Evolutionary conservation across 805 yeast genomes (phyloP).

Genomic region (Ogataea paraovalis): DNA sequence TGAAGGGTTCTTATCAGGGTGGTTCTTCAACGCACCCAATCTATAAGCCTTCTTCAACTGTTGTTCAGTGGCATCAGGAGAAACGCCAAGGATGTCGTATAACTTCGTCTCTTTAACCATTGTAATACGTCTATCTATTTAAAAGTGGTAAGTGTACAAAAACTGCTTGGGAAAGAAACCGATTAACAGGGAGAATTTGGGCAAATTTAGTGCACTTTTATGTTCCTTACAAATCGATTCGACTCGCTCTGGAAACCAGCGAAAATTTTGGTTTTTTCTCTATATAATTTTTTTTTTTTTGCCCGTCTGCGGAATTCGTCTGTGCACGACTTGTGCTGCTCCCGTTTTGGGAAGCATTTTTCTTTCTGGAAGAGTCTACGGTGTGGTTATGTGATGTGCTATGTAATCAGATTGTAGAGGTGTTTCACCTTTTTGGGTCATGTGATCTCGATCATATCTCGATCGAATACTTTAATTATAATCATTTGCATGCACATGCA

Average conservation of each 20-base stretch:
- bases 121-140: too few species aligned
- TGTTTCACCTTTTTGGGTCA: background rate
- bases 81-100: constrained; percentile 70
- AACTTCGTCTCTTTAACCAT: constrained; percentile 82
- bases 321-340: background rate
- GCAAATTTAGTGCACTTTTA: too few species aligned
- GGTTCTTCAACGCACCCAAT: constrained; percentile 74
- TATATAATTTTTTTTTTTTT: background rate
- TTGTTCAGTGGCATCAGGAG: constrained; percentile 61
- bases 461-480: too few species aligned
- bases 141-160: background rate
- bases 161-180: too few species aligned
- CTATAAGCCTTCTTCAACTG: constrained; percentile 82
- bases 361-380: background rate
- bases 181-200: too few species aligned
- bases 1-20: constrained; percentile 78
- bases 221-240: background rate
- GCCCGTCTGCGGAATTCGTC: background rate
- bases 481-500: too few species aligned
- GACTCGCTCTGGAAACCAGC: too few species aligned
- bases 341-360: too few species aligned
- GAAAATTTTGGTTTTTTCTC: background rate
- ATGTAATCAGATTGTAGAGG: background rate
- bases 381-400: background rate
- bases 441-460: too few species aligned